Percentiles rank a stretch among this genome's conserved stretches.
phyloP scores from a whole-genome alignment of 2,329 filamentous ascomycete genomes.

The Aspergillus awamori region DNA sequence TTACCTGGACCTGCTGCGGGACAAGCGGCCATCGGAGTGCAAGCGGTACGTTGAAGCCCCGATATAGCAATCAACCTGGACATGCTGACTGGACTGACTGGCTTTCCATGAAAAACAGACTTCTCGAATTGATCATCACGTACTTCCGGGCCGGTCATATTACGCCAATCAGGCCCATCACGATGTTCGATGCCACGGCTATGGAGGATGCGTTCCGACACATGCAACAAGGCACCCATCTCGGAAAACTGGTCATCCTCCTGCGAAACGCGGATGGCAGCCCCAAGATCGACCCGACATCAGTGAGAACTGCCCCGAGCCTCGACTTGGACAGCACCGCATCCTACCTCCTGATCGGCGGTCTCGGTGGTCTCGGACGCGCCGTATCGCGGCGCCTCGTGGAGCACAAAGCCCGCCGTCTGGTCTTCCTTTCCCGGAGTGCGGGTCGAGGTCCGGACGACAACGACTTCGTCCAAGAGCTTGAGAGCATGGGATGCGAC shows the following conservation, averaged over 20 bases:
- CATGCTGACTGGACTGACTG: too few relatives aligned
- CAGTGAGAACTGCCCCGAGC: background rate
- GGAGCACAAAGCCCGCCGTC: slow-evolving; percentile 16
- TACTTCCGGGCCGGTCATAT: slow-evolving; percentile 1
- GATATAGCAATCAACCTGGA: too few relatives aligned
- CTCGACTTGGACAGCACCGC: background rate
- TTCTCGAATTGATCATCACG: background rate
- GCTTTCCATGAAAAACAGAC: background rate
- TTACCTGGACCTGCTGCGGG: slow-evolving; percentile 17
- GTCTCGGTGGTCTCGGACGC: slow-evolving; percentile 21
- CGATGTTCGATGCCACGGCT: background rate
- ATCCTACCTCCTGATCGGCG: slow-evolving; percentile 22
- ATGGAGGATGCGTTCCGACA: background rate
- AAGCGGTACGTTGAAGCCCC: background rate
- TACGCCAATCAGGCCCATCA: background rate
- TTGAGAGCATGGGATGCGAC: background rate
- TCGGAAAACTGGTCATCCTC: slow-evolving; percentile 6
- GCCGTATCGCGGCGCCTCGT: slow-evolving; percentile 21
- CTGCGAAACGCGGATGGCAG: background rate
- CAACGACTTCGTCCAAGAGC: slow-evolving; percentile 13
- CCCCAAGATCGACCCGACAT: background rate
- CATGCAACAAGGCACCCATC: slow-evolving; percentile 6
- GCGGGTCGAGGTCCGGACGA: background rate
- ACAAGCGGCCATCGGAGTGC: background rate
- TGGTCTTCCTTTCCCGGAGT: slow-evolving; percentile 18